Evolutionary conservation across 2,329 filamentous ascomycete genomes (phyloP).

Genomic region (Chaetomium strumarium): DNA sequence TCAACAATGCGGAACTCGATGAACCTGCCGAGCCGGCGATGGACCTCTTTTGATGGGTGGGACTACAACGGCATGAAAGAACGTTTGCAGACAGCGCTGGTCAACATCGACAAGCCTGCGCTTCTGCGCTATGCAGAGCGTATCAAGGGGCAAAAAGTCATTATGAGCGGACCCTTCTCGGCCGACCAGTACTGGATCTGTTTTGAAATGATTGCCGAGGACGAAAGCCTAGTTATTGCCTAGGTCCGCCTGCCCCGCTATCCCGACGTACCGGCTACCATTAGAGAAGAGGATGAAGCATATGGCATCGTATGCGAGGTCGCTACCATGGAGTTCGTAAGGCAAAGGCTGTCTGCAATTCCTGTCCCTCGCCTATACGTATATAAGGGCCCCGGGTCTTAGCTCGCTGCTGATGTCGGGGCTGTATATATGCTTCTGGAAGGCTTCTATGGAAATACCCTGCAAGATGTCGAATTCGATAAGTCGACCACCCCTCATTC

Average conservation of each 20-base stretch:
- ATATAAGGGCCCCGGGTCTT: constrained; percentile 19
- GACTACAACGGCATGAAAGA: not conserved
- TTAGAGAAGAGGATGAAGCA: too few relatives aligned
- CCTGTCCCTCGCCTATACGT: constrained; percentile 20
- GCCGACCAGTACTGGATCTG: constrained; percentile 28
- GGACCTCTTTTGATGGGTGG: constrained; percentile 4
- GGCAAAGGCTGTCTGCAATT: constrained; percentile 10
- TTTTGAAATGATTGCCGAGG: constrained; percentile 24
- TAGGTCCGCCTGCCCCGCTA: constrained; percentile 23
- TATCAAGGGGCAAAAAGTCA: not conserved
- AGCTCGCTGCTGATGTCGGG: constrained; percentile 17
- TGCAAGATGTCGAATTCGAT: constrained; percentile 19
- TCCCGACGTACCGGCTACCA: too few relatives aligned
- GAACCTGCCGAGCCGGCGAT: not conserved
- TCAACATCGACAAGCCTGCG: constrained; percentile 1
- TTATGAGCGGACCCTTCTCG: constrained; percentile 27
- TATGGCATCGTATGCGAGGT: not conserved
- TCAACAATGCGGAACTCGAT: too few relatives aligned
- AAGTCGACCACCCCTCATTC: too few relatives aligned
- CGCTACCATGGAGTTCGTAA: too few relatives aligned
- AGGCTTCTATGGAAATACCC: constrained; percentile 22
- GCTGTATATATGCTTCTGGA: constrained; percentile 27
- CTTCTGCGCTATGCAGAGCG: not conserved
- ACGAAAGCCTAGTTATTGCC: constrained; percentile 23
- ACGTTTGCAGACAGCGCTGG: not conserved